These are phyloP conservation scores for Friedmanniomyces simplex DNA, from an alignment of 495 filamentous ascomycete genomes.

Conservation along the genomic window DNA sequence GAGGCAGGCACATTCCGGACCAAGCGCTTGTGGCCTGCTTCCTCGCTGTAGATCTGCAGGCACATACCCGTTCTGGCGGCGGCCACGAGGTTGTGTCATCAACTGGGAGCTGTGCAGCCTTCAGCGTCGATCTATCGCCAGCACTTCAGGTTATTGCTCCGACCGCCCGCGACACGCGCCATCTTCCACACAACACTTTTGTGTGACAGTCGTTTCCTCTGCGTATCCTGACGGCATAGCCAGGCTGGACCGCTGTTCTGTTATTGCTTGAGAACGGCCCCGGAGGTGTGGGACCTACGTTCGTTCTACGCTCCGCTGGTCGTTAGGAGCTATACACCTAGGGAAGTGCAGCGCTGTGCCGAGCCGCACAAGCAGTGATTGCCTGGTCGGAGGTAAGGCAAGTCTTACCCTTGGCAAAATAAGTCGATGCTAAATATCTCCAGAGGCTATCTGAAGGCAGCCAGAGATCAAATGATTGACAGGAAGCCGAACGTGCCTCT, in stretches of 20 bases:
- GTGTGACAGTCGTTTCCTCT: background rate
- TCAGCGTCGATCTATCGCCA: background rate
- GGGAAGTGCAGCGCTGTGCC: too few species aligned
- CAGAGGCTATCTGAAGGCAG: background rate
- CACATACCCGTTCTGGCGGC: background rate
- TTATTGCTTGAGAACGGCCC: background rate
- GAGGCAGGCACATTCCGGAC: background rate
- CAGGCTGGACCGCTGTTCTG: background rate
- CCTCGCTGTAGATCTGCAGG: background rate
- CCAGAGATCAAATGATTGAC: constrained; percentile 10
- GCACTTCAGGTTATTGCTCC: background rate
- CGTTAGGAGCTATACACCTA: background rate
- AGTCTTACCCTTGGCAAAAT: too few species aligned
- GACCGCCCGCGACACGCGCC: background rate
- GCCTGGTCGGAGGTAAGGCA: background rate
- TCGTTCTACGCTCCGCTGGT: background rate
- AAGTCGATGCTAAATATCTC: too few species aligned
- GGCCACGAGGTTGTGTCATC: background rate
- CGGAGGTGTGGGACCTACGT: background rate
- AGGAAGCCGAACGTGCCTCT: constrained; percentile 7
- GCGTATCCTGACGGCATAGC: background rate
- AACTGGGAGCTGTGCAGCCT: background rate
- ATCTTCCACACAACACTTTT: background rate
- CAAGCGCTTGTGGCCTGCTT: background rate
- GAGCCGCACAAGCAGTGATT: background rate